These are phyloP conservation scores for Aspergillus floridensis DNA, from an alignment of 2,329 filamentous ascomycete species.

Conservation along the genomic window DNA sequence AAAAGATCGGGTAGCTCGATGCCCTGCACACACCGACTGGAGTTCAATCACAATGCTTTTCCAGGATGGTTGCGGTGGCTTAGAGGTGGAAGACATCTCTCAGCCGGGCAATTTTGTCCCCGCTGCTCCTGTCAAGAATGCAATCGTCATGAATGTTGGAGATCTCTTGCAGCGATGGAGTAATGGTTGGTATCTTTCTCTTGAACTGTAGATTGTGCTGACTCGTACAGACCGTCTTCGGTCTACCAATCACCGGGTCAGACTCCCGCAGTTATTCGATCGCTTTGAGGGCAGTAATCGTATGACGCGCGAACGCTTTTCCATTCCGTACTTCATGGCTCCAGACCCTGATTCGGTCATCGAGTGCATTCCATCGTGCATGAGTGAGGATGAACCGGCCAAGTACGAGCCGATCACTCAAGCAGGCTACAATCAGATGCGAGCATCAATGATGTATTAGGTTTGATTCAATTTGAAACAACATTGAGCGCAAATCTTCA, in stretches of 20 bases:
- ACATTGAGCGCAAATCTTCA: not conserved
- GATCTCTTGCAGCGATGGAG: constrained; percentile 53
- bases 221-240: constrained; percentile 45
- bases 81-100: constrained; percentile 50
- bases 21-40: constrained; percentile 57
- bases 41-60: constrained; percentile 54
- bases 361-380: constrained; percentile 52
- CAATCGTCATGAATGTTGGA: constrained; percentile 51
- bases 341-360: constrained; percentile 52
- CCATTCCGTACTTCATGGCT: constrained; percentile 59
- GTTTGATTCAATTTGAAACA: not conserved
- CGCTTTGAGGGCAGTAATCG: constrained; percentile 38
- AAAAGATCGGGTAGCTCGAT: constrained; percentile 46
- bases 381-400: constrained; percentile 42
- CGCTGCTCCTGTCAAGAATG: constrained; percentile 40
- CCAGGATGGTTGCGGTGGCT: constrained; percentile 52
- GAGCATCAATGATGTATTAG: constrained; percentile 28
- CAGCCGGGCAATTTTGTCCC: constrained; percentile 42
- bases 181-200: constrained; percentile 38
- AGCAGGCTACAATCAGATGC: constrained; percentile 37
- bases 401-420: constrained; percentile 53
- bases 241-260: constrained; percentile 56
- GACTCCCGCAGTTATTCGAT: constrained; percentile 43
- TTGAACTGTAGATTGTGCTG: not conserved
- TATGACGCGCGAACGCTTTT: constrained; percentile 54